Evolutionary conservation across 169 alveolate genomes (phyloP).

Genomic region (Plasmodium chabaudi): DNA sequence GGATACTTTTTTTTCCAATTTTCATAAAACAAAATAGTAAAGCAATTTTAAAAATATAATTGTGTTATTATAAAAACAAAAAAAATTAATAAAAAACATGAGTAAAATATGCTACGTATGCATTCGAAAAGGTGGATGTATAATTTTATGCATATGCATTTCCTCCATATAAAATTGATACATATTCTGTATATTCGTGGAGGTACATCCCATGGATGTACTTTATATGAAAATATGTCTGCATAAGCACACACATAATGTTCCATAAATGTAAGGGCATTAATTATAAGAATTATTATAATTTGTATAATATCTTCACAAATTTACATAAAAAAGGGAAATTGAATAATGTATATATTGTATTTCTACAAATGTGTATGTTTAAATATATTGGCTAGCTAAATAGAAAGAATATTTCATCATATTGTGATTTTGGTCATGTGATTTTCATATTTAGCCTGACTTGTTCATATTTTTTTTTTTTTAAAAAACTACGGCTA

Average conservation of each 20-base stretch:
- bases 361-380: slow-evolving; percentile 12
- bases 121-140: not conserved
- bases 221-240: not conserved
- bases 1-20: no score
- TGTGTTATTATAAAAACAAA: not conserved
- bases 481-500: slow-evolving; percentile 34
- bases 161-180: not conserved
- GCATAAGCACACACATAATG: not conserved
- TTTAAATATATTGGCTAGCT: not conserved
- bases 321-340: slow-evolving; percentile 40
- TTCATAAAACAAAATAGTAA: no score
- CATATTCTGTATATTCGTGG: no score
- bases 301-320: not conserved
- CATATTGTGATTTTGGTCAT: not conserved
- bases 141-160: not conserved
- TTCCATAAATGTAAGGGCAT: not conserved
- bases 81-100: not conserved
- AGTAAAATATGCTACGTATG: not conserved
- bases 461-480: not conserved
- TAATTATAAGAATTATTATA: no score
- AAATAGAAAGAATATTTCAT: no score
- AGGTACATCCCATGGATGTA: not conserved
- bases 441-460: not conserved
- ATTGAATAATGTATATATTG: slow-evolving; percentile 17
- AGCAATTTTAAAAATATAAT: no score